phyloP scores from a whole-genome alignment of 148 eudicot genomes.

The Silene uniflora region DNA sequence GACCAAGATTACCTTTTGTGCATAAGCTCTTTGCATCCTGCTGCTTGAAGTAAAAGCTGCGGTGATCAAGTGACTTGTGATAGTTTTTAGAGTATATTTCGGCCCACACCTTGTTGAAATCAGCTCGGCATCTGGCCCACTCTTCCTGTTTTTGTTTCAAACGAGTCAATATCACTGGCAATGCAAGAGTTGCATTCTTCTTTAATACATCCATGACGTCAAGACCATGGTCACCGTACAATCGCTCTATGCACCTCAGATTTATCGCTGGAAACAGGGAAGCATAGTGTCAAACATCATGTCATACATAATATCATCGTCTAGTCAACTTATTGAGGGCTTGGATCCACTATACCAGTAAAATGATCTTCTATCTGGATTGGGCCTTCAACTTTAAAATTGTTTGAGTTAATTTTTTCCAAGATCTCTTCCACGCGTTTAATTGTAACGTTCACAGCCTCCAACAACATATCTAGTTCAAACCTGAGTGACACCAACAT shows the following conservation, averaged over 20 bases:
- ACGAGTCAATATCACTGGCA: conserved; percentile 86
- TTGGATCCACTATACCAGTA: conserved; percentile 39
- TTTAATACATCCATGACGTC: conserved; percentile 81
- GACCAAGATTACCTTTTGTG: conserved; percentile 61
- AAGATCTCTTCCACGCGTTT: conserved; percentile 78
- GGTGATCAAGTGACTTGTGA: conserved; percentile 90
- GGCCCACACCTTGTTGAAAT: conserved; percentile 87
- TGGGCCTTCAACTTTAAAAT: conserved; percentile 43
- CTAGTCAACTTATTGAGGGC: conserved; percentile 10
- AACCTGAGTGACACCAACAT: conserved; percentile 42
- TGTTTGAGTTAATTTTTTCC: conserved; percentile 49
- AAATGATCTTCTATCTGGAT: conserved; percentile 63
- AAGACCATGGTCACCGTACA: conserved; percentile 94
- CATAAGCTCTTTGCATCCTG: conserved; percentile 87
- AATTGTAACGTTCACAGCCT: conserved; percentile 65
- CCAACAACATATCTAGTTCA: conserved; percentile 92
- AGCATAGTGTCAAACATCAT: conserved; percentile 20
- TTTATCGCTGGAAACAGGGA: conserved; percentile 53
- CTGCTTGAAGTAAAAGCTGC: conserved; percentile 94
- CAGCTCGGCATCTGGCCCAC: conserved; percentile 85
- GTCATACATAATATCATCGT: neutral
- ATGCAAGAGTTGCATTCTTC: conserved; percentile 69
- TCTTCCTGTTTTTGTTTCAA: conserved; percentile 95
- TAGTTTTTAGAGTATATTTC: conserved; percentile 83
- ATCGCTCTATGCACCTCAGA: conserved; percentile 80